Base-by-base conservation (phyloP, 2,329 filamentous ascomycete genomes). In the Fonsecaea nubica region DNA sequence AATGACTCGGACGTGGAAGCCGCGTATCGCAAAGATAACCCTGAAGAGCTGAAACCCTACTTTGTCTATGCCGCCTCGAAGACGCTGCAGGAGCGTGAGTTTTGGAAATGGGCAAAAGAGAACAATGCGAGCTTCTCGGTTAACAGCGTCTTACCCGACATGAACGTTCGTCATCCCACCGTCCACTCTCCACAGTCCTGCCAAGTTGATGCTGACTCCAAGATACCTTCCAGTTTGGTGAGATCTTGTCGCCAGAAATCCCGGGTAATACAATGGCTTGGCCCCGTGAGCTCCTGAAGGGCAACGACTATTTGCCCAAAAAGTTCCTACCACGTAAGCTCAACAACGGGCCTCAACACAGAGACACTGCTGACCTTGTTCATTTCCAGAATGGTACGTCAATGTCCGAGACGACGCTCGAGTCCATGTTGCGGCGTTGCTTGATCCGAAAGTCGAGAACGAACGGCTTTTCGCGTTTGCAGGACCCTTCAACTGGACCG, bases 391-490 rank as follows among this genome's bases (percentile, higher is more conserved):
- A 42, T 63, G 56, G 30, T 66, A 63, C 35, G 32, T 69, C 25
- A 76, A 85, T 68, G 80, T 84, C 0, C 75, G 81, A n/a, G 85
- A 88, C 58, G 72, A 73, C 2, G 86, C 84, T 0, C 75, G 81
- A 0, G 73, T 89, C 0, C 85, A 87, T 25, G 77, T 87, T 3
- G 81, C 83, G 2, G 85, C 82, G 0, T 75, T 84, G 6, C 76
- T 86, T 0, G 76, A 85, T 18, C 76, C 78, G 0, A 75, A 78
- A 0, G 79, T 87, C 0, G 66, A 75, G 2, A 78, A 79, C 0
- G 81, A 87, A 70, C 80, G 87, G 1, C 73, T 89, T 6, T 86
- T 87, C 71, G 86, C 77, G 0, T 85, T 83, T 59, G 84, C 82
- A 0, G 76, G 78, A 1, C 79, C 78, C 0, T 83, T 78, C 63